phyloP scores from a whole-genome alignment of 2,329 filamentous ascomycete genomes.

The Huntiella decipiens region DNA sequence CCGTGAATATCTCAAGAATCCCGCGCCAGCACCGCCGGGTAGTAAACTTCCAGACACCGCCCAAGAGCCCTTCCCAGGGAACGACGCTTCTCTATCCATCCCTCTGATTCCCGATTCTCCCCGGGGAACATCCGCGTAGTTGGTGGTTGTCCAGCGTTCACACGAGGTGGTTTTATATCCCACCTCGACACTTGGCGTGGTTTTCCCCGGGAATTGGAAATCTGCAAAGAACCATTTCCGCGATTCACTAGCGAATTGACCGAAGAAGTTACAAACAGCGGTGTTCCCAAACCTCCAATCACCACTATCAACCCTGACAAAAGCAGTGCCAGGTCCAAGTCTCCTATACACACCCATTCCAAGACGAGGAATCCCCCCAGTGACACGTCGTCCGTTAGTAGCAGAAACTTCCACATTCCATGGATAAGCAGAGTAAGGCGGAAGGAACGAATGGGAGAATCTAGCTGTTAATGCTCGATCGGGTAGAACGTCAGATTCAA shows the following conservation, averaged over 20 bases:
- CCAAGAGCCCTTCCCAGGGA: slow-evolving; percentile 19
- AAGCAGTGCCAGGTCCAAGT: slow-evolving; percentile 19
- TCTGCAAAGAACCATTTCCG: slow-evolving; percentile 17
- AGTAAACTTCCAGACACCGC: slow-evolving; percentile 20
- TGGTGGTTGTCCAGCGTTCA: slow-evolving; percentile 18
- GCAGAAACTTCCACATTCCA: slow-evolving; percentile 21
- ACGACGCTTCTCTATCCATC: slow-evolving; percentile 19
- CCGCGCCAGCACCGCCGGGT: slow-evolving; percentile 15
- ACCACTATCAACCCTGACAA: slow-evolving; percentile 24
- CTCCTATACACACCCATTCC: slow-evolving; percentile 19
- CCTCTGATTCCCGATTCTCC: slow-evolving; percentile 20
- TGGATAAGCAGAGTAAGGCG: slow-evolving; percentile 17
- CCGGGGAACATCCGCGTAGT: slow-evolving; percentile 17
- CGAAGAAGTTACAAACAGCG: slow-evolving; percentile 18
- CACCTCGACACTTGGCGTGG: slow-evolving; percentile 22
- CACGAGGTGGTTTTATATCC: slow-evolving; percentile 21
- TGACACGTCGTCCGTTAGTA: slow-evolving; percentile 14
- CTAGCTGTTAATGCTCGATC: slow-evolving; percentile 20
- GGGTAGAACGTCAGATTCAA: slow-evolving; percentile 23
- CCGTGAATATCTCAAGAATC: slow-evolving; percentile 21
- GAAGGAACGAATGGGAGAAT: slow-evolving; percentile 18
- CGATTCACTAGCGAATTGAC: slow-evolving; percentile 18
- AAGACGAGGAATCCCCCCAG: slow-evolving; percentile 15
- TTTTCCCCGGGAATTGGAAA: slow-evolving; percentile 14
- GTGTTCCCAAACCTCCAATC: slow-evolving; percentile 19